Percentiles rank a stretch among this genome's conserved stretches.
Evolutionary conservation across 371 early-diverging fungal genomes (phyloP).

Genomic region (Mortierella sp.): DNA sequence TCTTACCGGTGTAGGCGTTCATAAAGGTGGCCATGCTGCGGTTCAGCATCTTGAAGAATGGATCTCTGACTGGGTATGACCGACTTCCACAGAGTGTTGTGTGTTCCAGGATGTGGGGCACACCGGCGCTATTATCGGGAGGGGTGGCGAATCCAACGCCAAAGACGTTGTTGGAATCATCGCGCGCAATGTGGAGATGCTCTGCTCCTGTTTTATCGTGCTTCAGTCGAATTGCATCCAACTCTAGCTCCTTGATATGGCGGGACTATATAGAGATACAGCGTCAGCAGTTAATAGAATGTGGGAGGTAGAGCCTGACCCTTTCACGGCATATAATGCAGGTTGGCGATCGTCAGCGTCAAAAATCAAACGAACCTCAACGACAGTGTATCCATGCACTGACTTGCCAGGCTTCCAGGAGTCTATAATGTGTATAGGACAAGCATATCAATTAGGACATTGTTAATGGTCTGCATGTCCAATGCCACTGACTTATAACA

Average conservation of each 20-base stretch:
- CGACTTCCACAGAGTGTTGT: conserved; percentile 92
- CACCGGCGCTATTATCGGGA: conserved; percentile 86
- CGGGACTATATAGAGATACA: conserved; percentile 25
- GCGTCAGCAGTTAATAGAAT: not conserved
- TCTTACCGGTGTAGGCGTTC: conserved; percentile 93
- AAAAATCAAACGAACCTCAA: conserved; percentile 43
- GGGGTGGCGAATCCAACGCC: conserved; percentile 93
- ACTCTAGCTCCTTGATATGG: conserved; percentile 70
- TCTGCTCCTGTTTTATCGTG: conserved; percentile 89
- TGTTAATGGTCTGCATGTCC: not conserved
- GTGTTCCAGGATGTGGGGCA: conserved; percentile 97
- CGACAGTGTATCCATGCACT: conserved; percentile 51
- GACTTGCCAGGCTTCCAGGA: conserved; percentile 53
- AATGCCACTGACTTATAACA: not conserved
- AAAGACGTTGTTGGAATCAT: conserved; percentile 94
- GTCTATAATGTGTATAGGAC: conserved; percentile 10
- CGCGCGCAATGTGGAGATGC: conserved; percentile 88
- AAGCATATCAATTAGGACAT: not conserved
- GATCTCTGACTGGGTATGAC: conserved; percentile 94
- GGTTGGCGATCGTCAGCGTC: too few species aligned
- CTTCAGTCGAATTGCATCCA: conserved; percentile 74
- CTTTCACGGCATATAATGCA: not conserved
- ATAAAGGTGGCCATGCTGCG: conserved; percentile 96
- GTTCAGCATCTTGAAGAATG: conserved; percentile 98
- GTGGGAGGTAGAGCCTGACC: not conserved